Percentiles rank a stretch among this genome's conserved stretches.
phyloP scores from a whole-genome alignment of 2,329 filamentous ascomycete genomes.

The Nemania sp. region DNA sequence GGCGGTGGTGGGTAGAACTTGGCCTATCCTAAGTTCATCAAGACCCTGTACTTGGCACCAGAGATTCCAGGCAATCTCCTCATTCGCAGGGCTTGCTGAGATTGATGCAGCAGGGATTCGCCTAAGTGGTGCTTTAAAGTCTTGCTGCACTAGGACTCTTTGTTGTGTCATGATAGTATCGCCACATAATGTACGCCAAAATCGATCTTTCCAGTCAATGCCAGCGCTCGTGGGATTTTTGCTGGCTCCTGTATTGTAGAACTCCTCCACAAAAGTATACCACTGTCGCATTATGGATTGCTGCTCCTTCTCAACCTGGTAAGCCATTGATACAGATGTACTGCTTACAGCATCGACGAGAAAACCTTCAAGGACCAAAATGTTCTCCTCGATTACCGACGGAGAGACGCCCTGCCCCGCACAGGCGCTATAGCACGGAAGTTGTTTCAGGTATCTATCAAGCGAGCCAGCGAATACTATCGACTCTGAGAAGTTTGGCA shows the following conservation, averaged over 20 bases:
- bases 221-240: background rate
- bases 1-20: background rate
- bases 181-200: constrained; percentile 30
- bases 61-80: constrained; percentile 19
- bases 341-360: constrained; percentile 16
- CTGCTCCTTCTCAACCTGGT: background rate
- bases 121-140: constrained; percentile 18
- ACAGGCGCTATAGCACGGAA: constrained; percentile 24
- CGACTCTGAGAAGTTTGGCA: constrained; percentile 28
- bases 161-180: constrained; percentile 26
- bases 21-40: constrained; percentile 1
- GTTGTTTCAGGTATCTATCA: constrained; percentile 24
- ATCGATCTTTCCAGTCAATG: constrained; percentile 17
- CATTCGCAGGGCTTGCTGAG: background rate
- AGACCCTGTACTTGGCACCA: constrained; percentile 25
- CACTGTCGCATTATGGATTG: constrained; percentile 14
- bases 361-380: constrained; percentile 25
- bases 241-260: background rate
- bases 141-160: constrained; percentile 7
- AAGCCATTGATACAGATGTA: constrained; percentile 11
- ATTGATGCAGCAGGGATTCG: constrained; percentile 6
- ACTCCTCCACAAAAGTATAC: constrained; percentile 18
- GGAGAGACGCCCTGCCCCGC: background rate
- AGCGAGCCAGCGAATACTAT: constrained; percentile 10
- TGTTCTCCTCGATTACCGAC: constrained; percentile 20